These are phyloP conservation scores for Pseudophaeomoniella oleicola DNA, from an alignment of 2,329 filamentous ascomycete species.

Conservation along the genomic window DNA sequence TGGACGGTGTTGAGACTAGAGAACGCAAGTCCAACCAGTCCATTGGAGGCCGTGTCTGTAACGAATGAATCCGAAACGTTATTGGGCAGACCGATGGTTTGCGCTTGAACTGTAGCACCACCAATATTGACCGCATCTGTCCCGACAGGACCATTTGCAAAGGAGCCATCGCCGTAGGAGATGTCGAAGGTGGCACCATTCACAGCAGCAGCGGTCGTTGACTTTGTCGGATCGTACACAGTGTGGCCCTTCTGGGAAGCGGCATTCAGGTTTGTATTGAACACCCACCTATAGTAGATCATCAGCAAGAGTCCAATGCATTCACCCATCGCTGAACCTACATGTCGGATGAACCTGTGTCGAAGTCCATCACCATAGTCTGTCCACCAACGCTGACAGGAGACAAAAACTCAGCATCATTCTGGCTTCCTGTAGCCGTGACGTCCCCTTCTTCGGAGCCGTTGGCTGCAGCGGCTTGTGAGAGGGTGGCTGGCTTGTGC, in stretches of 20 bases:
- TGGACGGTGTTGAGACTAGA: constrained; percentile 49
- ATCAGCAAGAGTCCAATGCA: constrained; percentile 2
- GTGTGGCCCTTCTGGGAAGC: constrained; percentile 35
- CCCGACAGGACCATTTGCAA: constrained; percentile 47
- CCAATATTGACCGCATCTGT: constrained; percentile 55
- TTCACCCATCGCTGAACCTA: constrained; percentile 19
- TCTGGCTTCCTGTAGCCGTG: constrained; percentile 46
- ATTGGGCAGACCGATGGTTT: constrained; percentile 55
- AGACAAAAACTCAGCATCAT: constrained; percentile 56
- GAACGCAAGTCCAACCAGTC: constrained; percentile 57
- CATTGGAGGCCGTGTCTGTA: constrained; percentile 46
- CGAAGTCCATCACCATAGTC: constrained; percentile 54
- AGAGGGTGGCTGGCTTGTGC: constrained; percentile 11
- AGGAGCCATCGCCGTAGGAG: constrained; percentile 54
- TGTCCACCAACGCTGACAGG: constrained; percentile 58
- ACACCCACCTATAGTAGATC: constrained; percentile 43
- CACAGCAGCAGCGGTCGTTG: constrained; percentile 33
- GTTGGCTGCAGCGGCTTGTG: constrained; percentile 13
- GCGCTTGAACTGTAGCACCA: constrained; percentile 43
- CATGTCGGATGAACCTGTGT: constrained; percentile 62
- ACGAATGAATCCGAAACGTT: constrained; percentile 44
- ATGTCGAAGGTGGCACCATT: constrained; percentile 44
- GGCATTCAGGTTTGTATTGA: constrained; percentile 44
- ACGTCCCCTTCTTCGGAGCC: constrained; percentile 39
- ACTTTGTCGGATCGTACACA: constrained; percentile 39